Evolutionary conservation across 2,329 filamentous ascomycete genomes (phyloP), one percentile per base, ranked within the genome.

Genomic region (Ophidiomyces ophidiicola): DNA sequence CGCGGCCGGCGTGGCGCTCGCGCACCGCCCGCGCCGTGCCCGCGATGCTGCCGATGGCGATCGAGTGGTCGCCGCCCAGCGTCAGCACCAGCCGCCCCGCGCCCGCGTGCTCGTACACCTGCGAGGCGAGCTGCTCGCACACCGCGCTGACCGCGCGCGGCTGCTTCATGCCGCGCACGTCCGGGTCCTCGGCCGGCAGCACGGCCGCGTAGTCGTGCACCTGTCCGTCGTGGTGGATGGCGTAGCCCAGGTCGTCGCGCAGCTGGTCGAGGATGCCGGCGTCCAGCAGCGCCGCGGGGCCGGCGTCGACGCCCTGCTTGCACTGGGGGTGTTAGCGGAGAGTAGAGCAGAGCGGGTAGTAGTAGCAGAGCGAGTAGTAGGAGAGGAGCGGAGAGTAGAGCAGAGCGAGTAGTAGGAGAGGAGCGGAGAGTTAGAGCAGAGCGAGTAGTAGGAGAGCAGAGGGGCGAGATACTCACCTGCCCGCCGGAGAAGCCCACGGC

Each of bases 401-500:
- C 14, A 5, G 7, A 15, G 4, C 35, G 8, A 21, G 24, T 17
- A 25, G 12, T 12, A 15, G 49, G 44, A 44, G 40, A 43, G 45
- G 10, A 6, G n/a, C n/a, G n/a, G n/a, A 12, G 4, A 20, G 17
- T 15, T 11, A 7, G 20, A 10, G 11, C 17, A 24, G n/a, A 18
- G 19, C 19, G 8, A 14, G n/a, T 19, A 29, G 23, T 6, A 15
- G 30, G 11, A 6, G 15, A 18, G 18, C 18, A 32, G 30, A 48
- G 41, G 40, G 33, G 24, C 36, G 19, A 28, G 24, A 20, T 37
- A 53, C 70, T 52, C 76, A 90, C 86, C 76, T 94, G 90, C 42
- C 90, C 90, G 49, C 88, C 88, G 39, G 86, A 93, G 69, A 96
- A 98, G 46, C 88, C 88, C 25, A 96, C 90, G 35, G 88, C 86